phyloP scores from a whole-genome alignment of 371 early-diverging fungal species.

The Zancudomyces culisetae region DNA sequence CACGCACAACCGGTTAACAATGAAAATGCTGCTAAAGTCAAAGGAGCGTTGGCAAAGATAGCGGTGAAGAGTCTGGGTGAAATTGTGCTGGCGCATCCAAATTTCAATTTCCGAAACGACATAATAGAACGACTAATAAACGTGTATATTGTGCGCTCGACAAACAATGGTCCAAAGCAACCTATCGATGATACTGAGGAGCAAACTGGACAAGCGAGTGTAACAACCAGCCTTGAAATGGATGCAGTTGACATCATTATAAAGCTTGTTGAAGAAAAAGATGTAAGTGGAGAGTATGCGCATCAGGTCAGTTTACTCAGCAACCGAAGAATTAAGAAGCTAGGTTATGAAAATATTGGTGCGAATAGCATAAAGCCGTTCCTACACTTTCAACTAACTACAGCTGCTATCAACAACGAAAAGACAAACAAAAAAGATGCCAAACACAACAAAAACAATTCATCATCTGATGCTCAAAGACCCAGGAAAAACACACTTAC shows the following conservation, averaged over 20 bases:
- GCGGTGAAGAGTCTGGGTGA: constrained; percentile 38
- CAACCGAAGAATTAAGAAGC: constrained; percentile 60
- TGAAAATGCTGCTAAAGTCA: constrained; percentile 8
- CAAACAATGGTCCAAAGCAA: too few relatives aligned
- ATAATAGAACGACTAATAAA: constrained; percentile 57
- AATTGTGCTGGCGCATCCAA: constrained; percentile 54
- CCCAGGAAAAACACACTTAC: too few relatives aligned
- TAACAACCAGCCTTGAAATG: too few relatives aligned
- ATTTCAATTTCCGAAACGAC: constrained; percentile 83
- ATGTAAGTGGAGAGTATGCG: constrained; percentile 73
- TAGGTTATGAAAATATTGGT: constrained; percentile 51
- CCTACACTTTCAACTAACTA: constrained; percentile 53
- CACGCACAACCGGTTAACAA: not conserved
- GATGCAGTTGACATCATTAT: too few relatives aligned
- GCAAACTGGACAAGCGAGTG: too few relatives aligned
- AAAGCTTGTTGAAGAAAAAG: too few relatives aligned
- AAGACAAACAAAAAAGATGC: constrained; percentile 14
- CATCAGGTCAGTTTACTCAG: constrained; percentile 67
- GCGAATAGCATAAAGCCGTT: constrained; percentile 49
- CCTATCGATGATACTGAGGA: too few relatives aligned
- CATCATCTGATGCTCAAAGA: constrained; percentile 24
- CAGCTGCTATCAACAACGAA: constrained; percentile 39
- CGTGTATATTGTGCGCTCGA: too few relatives aligned
- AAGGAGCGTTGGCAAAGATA: constrained; percentile 18
- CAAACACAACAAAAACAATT: constrained; percentile 6